Conservation (phyloP, 108 stramenopile genomes). For the Nitzschia sp. region DNA sequence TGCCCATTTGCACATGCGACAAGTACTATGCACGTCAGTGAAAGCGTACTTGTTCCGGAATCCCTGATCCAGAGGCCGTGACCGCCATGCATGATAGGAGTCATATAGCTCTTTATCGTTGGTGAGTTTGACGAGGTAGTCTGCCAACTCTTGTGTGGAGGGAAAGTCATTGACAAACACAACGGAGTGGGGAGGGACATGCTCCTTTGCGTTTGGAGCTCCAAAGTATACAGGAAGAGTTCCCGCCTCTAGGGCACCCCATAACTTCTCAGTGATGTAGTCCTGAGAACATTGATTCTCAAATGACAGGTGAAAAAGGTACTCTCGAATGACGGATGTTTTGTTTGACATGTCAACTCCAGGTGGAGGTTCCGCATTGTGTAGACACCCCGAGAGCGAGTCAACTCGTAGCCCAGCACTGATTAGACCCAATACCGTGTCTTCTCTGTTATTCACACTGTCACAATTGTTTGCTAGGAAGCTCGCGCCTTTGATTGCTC, state of each 20-base stretch:
- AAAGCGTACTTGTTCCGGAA: conserved; percentile 53
- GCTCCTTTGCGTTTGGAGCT: conserved; percentile 62
- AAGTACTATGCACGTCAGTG: conserved; percentile 45
- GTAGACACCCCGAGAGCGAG: conserved; percentile 51
- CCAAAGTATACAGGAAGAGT: conserved; percentile 71
- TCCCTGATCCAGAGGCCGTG: conserved; percentile 39
- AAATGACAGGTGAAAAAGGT: conserved; percentile 63
- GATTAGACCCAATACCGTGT: conserved; percentile 43
- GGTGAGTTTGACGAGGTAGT: conserved; percentile 50
- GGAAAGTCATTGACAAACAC: conserved; percentile 59
- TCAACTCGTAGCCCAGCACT: conserved; percentile 49
- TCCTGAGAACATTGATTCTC: conserved; percentile 40
- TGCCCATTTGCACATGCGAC: conserved; percentile 69
- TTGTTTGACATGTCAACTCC: conserved; percentile 48
- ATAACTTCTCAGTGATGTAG: conserved; percentile 80
- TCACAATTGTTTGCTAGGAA: conserved; percentile 72
- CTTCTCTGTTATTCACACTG: conserved; percentile 54
- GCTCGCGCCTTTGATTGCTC: conserved; percentile 59
- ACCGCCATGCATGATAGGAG: conserved; percentile 68
- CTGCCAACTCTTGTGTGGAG: conserved; percentile 35
- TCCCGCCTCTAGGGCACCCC: conserved; percentile 57
- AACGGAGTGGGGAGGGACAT: conserved; percentile 58
- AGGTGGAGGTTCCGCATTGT: conserved; percentile 57
- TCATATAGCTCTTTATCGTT: conserved; percentile 57
- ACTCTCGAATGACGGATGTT: conserved; percentile 34